Base-by-base conservation (phyloP, 1,284 basidiomycete species). In the Inonotus obliquus region DNA sequence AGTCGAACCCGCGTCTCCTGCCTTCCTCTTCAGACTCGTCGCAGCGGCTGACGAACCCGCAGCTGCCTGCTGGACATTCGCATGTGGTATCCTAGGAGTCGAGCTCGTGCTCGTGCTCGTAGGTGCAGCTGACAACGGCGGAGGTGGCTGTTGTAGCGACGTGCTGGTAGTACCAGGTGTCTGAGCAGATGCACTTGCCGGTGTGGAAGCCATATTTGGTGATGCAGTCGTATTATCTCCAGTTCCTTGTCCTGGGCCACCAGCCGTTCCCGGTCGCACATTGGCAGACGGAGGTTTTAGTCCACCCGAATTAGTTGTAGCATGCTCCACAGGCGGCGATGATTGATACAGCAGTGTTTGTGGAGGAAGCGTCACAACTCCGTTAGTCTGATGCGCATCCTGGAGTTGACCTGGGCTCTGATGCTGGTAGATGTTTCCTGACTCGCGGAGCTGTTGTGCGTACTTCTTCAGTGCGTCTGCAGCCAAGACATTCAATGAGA, bases 11-110 rank as follows among this genome's bases (percentile, higher is more conserved):
- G 41, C 19, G 59, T 83, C 82, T 6, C 57, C 75, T 45, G 71
- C 74, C 61, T 89, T 90, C 64, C 88, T 80, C 74, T 91, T 91
- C 68, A 44, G 17, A 44, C 17, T 17, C 41, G 41, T 7, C 9
- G 32, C 32, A 32, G 4, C 32, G 4, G 32, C 32, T 32, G 32
- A 32, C 9, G 32, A 32, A 4, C 32, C 32, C 9, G 4, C 32
- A 11, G 41, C 41, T 5, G 13, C 7, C 1, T 21, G 41, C 41
- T 44, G 17, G 7, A 89, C 73, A 48, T 82, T 77, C 59, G 84
- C 76, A 68, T 76, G 74, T 44, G 79, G 61, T 72, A 85, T 69
- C 6, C 81, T 76, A 2, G 87, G 85, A 4, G 76, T 76, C 51
- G 73, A 71, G 21, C 66, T 63, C 6, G 69, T 44, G 41, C 41